Base-by-base conservation (phyloP, 768 basidiomycete genomes). In the Clathrus columnatus region DNA sequence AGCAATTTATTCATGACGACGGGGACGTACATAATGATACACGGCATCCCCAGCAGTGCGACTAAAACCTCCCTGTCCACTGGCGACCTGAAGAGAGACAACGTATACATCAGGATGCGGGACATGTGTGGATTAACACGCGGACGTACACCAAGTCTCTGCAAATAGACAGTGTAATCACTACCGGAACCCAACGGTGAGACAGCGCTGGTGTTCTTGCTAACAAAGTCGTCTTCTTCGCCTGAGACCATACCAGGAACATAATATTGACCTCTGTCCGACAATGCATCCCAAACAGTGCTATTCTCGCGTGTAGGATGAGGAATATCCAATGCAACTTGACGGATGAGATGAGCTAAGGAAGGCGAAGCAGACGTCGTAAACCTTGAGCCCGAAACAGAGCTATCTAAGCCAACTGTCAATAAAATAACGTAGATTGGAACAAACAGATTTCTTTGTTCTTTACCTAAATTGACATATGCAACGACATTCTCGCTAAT, bases 101-200 rank as follows among this genome's bases (percentile, higher is more conserved):
- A 27, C 54, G 17, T 36, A 36, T 56, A 45, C 23, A 0, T 1
- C 1, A 6, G 8, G 18, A 14, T 42, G 68, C 60, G 50, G 8
- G 59, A 62, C 7, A 59, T 61, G 16, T 69, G 61, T 7, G 58
- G 71, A 16, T 67, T 60, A 54, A 68, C 63, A 2, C 62, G 54
- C 7, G 61, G 58, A 46, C 80, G 69, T 51, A 87, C 78, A 1
- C 86, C 86, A 50, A 83, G 73, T 42, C 83, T 75, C 67, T 97
- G 91, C 62, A 98, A 70, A 72, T 97, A 96, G 8, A 91, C 85
- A 0, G 94, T 96, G 61, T 78, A 97, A 68, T 97, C 95, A 56
- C 88, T 91, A 23, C 91, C 91, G 50, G 84, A 87, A 41, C 91
- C 91, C n/a, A 92, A 70, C 16, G 87, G 77, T 0, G 42, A 36